Conservation (phyloP, 1,284 basidiomycete species). For the Rhodotorula sp. region DNA sequence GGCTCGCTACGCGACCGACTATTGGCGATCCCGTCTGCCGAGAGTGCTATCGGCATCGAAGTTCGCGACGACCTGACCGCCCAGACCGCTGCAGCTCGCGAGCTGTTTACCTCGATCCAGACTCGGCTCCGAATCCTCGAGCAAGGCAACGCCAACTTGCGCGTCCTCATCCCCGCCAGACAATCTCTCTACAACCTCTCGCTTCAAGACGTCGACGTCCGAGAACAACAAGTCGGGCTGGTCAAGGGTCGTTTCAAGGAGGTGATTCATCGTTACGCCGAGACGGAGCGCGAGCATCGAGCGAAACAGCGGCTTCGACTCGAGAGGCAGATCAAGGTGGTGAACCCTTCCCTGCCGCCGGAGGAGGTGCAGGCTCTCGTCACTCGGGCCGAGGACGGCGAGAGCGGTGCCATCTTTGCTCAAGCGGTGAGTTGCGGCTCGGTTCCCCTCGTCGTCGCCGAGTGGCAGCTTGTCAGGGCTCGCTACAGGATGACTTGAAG, state of each 20-base stretch:
- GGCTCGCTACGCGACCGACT: conserved; percentile 38
- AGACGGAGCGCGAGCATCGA: conserved; percentile 87
- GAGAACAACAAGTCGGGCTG: conserved; percentile 48
- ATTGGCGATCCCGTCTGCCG: conserved; percentile 35
- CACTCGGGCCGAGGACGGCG: conserved; percentile 65
- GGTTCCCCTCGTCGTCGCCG: not conserved
- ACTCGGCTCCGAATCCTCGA: conserved; percentile 40
- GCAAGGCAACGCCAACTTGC: conserved; percentile 39
- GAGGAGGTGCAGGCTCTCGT: conserved; percentile 63
- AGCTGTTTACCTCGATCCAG: conserved; percentile 32
- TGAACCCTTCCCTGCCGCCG: conserved; percentile 84
- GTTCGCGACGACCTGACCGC: conserved; percentile 28
- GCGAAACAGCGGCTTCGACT: conserved; percentile 88
- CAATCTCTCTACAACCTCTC: conserved; percentile 50
- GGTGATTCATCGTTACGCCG: conserved; percentile 62
- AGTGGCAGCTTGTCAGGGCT: not conserved
- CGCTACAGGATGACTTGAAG: no score
- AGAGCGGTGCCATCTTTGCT: conserved; percentile 76
- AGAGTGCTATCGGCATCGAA: conserved; percentile 27
- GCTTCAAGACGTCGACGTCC: conserved; percentile 48
- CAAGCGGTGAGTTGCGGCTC: conserved; percentile 64
- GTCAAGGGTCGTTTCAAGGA: conserved; percentile 49
- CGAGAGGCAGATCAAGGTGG: conserved; percentile 95
- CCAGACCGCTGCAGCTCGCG: conserved; percentile 24
- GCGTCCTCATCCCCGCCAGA: conserved; percentile 33